phyloP scores from a whole-genome alignment of 352 stramenopile species.

The Pythium myriotylum region DNA sequence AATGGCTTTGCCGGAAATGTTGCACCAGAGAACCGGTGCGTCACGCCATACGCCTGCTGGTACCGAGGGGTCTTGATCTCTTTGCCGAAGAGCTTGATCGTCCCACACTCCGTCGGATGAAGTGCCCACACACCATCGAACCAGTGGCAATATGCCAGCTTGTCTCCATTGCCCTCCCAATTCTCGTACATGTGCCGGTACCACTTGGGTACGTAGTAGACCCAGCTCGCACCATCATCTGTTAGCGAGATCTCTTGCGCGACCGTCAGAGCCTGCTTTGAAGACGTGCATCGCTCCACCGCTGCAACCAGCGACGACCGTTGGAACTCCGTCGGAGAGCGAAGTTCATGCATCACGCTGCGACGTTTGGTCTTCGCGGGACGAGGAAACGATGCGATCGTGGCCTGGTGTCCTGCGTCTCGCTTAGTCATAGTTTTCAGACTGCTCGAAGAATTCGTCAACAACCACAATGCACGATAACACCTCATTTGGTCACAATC shows the following conservation, averaged over 20 bases:
- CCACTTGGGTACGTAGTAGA: conserved; percentile 66
- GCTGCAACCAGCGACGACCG: conserved; percentile 8
- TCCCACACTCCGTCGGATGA: conserved; percentile 60
- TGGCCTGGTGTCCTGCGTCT: too few relatives aligned
- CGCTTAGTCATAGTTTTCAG: too few relatives aligned
- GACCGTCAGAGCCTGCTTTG: background rate
- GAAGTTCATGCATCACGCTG: background rate
- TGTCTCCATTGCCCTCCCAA: background rate
- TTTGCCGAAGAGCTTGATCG: conserved; percentile 75
- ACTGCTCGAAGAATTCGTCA: too few relatives aligned
- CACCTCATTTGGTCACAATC: background rate
- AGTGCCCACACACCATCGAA: conserved; percentile 49
- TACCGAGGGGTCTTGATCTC: conserved; percentile 59
- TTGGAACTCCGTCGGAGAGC: background rate
- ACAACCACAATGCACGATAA: background rate
- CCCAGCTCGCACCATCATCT: conserved; percentile 45
- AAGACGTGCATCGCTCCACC: conserved; percentile 7
- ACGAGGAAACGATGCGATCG: too few relatives aligned
- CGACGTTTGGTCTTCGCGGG: background rate
- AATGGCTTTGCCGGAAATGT: conserved; percentile 53
- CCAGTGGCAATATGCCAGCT: conserved; percentile 19
- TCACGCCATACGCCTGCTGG: conserved; percentile 63
- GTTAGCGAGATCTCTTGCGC: conserved; percentile 30
- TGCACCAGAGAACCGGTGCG: conserved; percentile 63
- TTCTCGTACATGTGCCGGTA: conserved; percentile 38